Evolutionary conservation across 768 basidiomycete species (phyloP), one percentile per base, ranked within the genome.

Genomic region (Amanita pseudoporphyria): DNA sequence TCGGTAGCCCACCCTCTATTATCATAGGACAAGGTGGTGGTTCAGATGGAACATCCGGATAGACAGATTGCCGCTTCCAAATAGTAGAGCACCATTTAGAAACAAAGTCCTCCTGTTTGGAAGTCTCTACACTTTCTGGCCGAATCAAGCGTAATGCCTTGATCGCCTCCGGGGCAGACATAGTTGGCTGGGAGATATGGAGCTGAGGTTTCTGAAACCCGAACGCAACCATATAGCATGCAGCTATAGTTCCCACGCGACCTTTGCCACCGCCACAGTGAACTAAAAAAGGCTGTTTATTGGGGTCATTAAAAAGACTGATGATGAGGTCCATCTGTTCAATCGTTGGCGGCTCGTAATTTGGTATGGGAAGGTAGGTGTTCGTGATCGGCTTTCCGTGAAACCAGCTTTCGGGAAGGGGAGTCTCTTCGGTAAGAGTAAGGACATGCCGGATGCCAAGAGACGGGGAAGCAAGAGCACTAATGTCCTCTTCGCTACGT

Each of bases 181-280:
- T 64, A 36, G 67, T 64, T 2, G 79, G 79, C 40, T 74, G 71
- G 6, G 64, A 65, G 54, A 69, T 69, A 22, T 58, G 42, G n/a
- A 57, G 54, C n/a, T 59, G 56, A n/a, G 74, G 72, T 30, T 61
- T 64, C 12, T 60, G 59, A 60, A 79, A 81, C 1, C 80, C 78
- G 56, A 69, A 78, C 0, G 78, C 78, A 22, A 71, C 71, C 41
- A 83, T 64, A 54, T 78, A 80, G 53, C 79, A 79, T 0, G 79
- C 81, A 5, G 75, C 72, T 0, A 81, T 76, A 1, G 77, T 80
- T 13, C 81, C 80, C 19, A 79, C 78, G 9, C 79, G 71, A 0
- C 80, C 80, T 53, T 79, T 80, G 2, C 80, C 81, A 5, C 78
- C 80, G 3, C 77, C 79, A 56, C 80, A 82, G 53, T 82, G 79